Evolutionary conservation across 495 filamentous ascomycete species (phyloP).

Genomic region (Penicillium cataractarum): DNA sequence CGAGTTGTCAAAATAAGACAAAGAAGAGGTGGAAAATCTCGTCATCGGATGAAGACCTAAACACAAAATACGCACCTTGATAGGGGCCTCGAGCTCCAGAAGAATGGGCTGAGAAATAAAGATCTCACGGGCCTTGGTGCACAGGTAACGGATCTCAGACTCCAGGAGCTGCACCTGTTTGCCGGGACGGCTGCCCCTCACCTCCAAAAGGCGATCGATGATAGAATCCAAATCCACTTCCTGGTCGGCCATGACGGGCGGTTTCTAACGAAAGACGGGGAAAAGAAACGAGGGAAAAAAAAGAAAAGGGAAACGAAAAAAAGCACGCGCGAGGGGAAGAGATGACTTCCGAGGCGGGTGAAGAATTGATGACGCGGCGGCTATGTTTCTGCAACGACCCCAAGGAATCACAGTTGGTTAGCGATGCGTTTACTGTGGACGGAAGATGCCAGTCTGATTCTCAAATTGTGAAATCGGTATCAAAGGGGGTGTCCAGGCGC

Average conservation of each 20-base stretch:
- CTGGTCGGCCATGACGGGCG: slow-evolving; percentile 85
- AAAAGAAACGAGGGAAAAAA: slow-evolving; percentile 30
- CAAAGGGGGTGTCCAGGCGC: slow-evolving; percentile 31
- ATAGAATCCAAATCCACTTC: slow-evolving; percentile 99
- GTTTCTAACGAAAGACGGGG: slow-evolving; percentile 35
- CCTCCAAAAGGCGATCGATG: slow-evolving; percentile 96
- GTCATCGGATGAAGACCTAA: slow-evolving; percentile 12
- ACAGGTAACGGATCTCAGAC: slow-evolving; percentile 95
- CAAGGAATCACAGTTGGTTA: slow-evolving; percentile 19
- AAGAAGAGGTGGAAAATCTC: not conserved
- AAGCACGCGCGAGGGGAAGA: slow-evolving; percentile 35
- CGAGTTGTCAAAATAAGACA: not conserved
- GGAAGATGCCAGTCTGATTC: slow-evolving; percentile 19
- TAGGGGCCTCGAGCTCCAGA: slow-evolving; percentile 95
- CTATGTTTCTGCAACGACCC: slow-evolving; percentile 37
- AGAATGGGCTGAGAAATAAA: slow-evolving; percentile 99
- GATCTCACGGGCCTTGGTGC: slow-evolving; percentile 98
- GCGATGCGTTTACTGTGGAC: slow-evolving; percentile 16
- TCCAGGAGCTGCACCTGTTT: slow-evolving; percentile 98
- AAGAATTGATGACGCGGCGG: slow-evolving; percentile 45
- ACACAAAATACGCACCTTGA: slow-evolving; percentile 72
- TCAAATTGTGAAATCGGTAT: slow-evolving; percentile 11
- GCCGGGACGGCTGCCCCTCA: slow-evolving; percentile 94
- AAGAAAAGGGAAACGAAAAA: slow-evolving; percentile 28
- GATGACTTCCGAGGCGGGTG: slow-evolving; percentile 39